Evolutionary conservation across 345 rosid species (phyloP).

Genomic region (sweet orange (Citrus sinensis)): DVS_A1.0 CM039164.1:24830501-24831000

Average conservation of each 20-base stretch:
- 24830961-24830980: conserved; percentile 38
- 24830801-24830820: conserved; percentile 3
- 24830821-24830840: conserved; percentile 45
- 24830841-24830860: conserved; percentile 83
- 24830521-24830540: neutral
- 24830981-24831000: neutral
- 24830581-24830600: neutral
- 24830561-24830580: neutral
- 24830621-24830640: neutral
- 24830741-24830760: neutral
- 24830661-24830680: neutral
- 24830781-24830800: neutral
- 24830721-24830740: neutral
- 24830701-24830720: neutral
- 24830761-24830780: neutral
- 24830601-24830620: neutral
- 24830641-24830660: neutral
- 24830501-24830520: neutral
- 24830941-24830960: conserved; percentile 32
- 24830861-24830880: conserved; percentile 34
- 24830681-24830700: neutral
- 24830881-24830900: conserved; percentile 27
- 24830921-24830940: conserved; percentile 27
- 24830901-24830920: conserved; percentile 33
- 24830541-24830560: neutral